Evolutionary conservation across 1,284 basidiomycete genomes (phyloP), one percentile per base, ranked within the genome.

Genomic region (Sanguinoderma infundibulare): DNA sequence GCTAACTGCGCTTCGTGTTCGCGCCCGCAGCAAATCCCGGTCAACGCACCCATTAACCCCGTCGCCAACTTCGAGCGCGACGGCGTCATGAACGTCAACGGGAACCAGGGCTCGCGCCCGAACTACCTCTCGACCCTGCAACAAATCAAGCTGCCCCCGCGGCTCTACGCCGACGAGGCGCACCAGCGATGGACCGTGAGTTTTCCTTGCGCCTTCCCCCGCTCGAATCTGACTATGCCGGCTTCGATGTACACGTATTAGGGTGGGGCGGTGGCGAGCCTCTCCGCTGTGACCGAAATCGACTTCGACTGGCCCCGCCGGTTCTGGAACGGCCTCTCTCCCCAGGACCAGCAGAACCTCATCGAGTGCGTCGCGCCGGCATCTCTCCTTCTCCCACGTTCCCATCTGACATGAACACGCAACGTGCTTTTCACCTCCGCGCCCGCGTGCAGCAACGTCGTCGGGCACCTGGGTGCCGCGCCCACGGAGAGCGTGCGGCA

Each of bases 281-380:
- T 76, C 17, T 68, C 73, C 32, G 70, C 73, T 65, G 71, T 75
- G 34, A 73, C 70, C 28, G 74, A 75, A 52, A 65, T 78, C 62
- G 81, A 82, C 68, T 82, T 82, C 57, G 76, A 76, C 58, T 81
- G 80, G 72, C 78, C 81, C 3, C 69, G 79, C 22, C 72, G 68
- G 15, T 75, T 82, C 65, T 74, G 72, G 73, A 73, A 74, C 55
- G 75, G 78, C 30, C 77, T 81, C 46, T 75, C 76, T 24, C 72
- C 75, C 42, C 69, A 68, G 28, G 76, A 77, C 60, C 72, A 75
- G 59, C 66, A 74, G 59, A 74, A 78, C 54, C 72, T 79, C 55
- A 73, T 81, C 67, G 70, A 68, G 74, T 72, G 35, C 52, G 67
- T 15, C 34, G n/a, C 34, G 38, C 38, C 14, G 17, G 0, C 24